These are phyloP conservation scores for button mushroom (Agaricus bisporus) DNA, from an alignment of 768 basidiomycete species.

Conservation along the genomic window DNA sequence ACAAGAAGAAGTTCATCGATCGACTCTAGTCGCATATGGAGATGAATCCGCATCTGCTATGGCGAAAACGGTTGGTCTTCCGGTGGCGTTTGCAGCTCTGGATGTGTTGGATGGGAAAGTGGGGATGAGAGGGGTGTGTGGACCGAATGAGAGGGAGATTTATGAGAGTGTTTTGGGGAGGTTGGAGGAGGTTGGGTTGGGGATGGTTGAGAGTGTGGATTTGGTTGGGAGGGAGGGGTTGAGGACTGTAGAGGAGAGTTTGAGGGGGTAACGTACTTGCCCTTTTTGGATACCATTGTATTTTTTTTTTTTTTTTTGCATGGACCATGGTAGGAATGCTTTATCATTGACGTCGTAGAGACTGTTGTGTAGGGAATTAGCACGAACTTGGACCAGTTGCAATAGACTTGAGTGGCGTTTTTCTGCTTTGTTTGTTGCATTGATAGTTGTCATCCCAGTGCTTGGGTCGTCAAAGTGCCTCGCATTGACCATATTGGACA, in stretches of 20 bases:
- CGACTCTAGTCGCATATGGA: slow-evolving; percentile 59
- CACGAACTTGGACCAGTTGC: too few species aligned
- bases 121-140: slow-evolving; percentile 52
- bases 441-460: too few species aligned
- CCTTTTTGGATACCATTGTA: too few species aligned
- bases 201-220: slow-evolving; percentile 35
- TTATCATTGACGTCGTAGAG: too few species aligned
- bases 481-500: too few species aligned
- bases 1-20: slow-evolving; percentile 49
- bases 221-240: neutral
- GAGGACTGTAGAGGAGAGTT: slow-evolving; percentile 5
- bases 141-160: slow-evolving; percentile 50
- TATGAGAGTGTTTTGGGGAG: slow-evolving; percentile 59
- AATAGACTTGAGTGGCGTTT: too few species aligned
- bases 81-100: slow-evolving; percentile 78
- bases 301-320: too few species aligned
- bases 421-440: too few species aligned
- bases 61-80: slow-evolving; percentile 87
- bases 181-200: slow-evolving; percentile 49
- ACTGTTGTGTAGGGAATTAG: too few species aligned
- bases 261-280: neutral
- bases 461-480: too few species aligned
- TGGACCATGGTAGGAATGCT: too few species aligned
- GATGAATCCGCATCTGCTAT: slow-evolving; percentile 60
- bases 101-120: slow-evolving; percentile 59